Conservation (phyloP, 257 asterid species). For the Avicennia marina region DNA sequence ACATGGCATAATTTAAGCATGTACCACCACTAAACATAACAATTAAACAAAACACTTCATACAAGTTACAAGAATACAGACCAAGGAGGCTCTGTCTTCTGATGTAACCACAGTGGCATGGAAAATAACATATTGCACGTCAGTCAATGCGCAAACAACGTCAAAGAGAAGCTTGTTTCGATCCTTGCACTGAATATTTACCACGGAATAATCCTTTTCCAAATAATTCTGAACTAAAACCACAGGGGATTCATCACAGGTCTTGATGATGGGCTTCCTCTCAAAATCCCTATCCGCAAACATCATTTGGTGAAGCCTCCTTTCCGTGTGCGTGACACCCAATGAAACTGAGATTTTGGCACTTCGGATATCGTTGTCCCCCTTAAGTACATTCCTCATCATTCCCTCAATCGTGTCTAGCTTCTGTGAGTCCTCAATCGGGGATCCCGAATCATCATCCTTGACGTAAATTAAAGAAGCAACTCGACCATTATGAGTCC, state of each 20-base stretch:
- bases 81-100: constrained; percentile 63
- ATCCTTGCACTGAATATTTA: constrained; percentile 75
- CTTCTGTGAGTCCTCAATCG: constrained; percentile 60
- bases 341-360: constrained; percentile 68
- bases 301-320: constrained; percentile 99
- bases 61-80: constrained; percentile 17
- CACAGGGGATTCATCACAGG: constrained; percentile 33
- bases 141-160: constrained; percentile 85
- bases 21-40: neutral
- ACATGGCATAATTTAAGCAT: constrained; percentile 1
- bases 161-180: constrained; percentile 86
- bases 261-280: constrained; percentile 37
- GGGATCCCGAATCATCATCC: constrained; percentile 65
- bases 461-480: constrained; percentile 71
- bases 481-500: constrained; percentile 94
- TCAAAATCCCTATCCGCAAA: constrained; percentile 90
- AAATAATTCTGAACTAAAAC: constrained; percentile 73
- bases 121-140: constrained; percentile 84
- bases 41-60: neutral
- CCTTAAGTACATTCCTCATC: constrained; percentile 78
- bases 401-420: constrained; percentile 52
- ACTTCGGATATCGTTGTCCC: constrained; percentile 76
- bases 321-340: constrained; percentile 74
- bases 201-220: constrained; percentile 83
- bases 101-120: constrained; percentile 80